A percentile compares a stretch with the other conserved stretches of the same genome.
Conservation (phyloP, 345 rosid species). For the Heritiera littoralis region DNA sequence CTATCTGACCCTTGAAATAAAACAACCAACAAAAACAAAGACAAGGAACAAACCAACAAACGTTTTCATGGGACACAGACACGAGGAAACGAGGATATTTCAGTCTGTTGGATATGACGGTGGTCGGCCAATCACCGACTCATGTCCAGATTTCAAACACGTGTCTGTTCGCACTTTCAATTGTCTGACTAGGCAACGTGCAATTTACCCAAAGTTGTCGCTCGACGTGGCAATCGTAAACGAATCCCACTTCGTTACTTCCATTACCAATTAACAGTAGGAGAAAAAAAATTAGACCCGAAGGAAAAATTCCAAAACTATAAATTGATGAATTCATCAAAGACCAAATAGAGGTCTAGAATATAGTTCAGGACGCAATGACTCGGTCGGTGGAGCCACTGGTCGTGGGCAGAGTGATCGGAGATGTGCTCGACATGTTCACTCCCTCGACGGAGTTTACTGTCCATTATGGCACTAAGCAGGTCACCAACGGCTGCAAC, state of each 20-base stretch:
- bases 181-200: constrained; percentile 14
- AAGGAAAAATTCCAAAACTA: not conserved
- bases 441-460: constrained; percentile 19
- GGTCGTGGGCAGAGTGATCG: constrained; percentile 38
- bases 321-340: not conserved
- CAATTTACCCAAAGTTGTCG: not conserved
- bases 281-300: not conserved
- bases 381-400: constrained; percentile 32
- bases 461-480: constrained; percentile 28
- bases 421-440: constrained; percentile 40
- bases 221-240: too few species aligned
- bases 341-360: not conserved
- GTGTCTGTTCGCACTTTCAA: constrained; percentile 16
- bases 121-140: not conserved
- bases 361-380: constrained; percentile 8
- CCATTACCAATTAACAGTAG: not conserved
- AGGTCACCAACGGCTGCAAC: constrained; percentile 34
- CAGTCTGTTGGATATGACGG: not conserved
- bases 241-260: not conserved
- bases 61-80: not conserved
- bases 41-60: not conserved
- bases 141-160: constrained; percentile 10
- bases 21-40: not conserved
- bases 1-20: not conserved
- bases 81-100: not conserved